Evolutionary conservation across 2,329 filamentous ascomycete species (phyloP), one percentile per base, ranked within the genome.

Genomic region (Hypoxylon sp.): DNA sequence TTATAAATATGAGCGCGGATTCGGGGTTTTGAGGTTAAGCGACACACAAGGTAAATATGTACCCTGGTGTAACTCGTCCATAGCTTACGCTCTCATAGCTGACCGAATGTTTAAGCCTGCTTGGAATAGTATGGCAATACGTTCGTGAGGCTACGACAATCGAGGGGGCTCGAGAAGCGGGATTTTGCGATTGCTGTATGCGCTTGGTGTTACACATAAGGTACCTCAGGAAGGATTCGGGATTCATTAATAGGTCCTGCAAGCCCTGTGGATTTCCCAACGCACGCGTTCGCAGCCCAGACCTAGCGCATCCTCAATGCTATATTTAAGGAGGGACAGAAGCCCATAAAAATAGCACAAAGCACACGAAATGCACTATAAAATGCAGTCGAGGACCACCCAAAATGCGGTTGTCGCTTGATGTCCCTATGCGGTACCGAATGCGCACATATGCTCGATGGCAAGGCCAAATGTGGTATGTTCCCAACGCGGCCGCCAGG

Each of bases 391-490:
- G 35, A 5, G 79, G 78, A 1, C 78, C 78, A 0, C 78, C 78
- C 1, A 82, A 48, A 0, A 71, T 66, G 25, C 61, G 61, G 3
- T 45, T 44, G 11, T 61, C 62, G 0, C 46, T 42, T 9, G 42
- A 46, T 13, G 46, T 49, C 19, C 52, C 59, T 13, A 55, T 50
- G 7, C 55, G 56, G n/a, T 41, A 30, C 19, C 55, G 52, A 8
- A 77, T 64, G 27, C 73, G 69, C 11, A 62, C 54, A 7, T 63
- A 67, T 0, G 79, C 79, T 23, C 79, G 69, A 36, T 73, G 67
- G 20, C 70, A 73, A 2, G 79, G 79, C 68, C 75, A 81, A 1
- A 74, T 29, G 48, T 82, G 79, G 65, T 79, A 81, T 15, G 73
- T 72, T 0, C 73, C 76, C 51, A 81, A 66, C 1, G 75, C 71